Percentiles rank a stretch among this genome's conserved stretches.
Conservation (phyloP, 192 early-diverging fungal species). For the Coemansia sp. region DNA sequence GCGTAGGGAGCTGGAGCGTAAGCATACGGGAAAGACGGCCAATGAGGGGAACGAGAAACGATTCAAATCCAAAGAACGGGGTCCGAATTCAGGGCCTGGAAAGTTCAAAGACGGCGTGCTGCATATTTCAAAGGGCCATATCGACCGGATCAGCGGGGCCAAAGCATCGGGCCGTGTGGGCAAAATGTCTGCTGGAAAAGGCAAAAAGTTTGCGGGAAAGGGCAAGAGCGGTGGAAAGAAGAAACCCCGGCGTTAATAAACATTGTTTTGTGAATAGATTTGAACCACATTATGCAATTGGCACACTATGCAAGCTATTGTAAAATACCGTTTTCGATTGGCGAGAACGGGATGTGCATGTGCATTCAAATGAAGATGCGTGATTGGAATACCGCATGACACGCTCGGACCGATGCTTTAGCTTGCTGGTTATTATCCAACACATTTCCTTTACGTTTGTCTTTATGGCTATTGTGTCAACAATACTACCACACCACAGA, state of each 20-base stretch:
- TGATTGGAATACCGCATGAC: conserved; percentile 1
- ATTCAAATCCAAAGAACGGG: conserved; percentile 14
- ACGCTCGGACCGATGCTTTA: background rate
- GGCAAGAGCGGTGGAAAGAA: conserved; percentile 5
- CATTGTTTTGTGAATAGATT: background rate
- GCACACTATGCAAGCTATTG: background rate
- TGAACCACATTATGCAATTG: background rate
- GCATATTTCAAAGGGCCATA: conserved; percentile 40
- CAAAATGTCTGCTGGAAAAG: conserved; percentile 13
- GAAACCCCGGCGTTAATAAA: conserved; percentile 7
- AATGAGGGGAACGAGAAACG: conserved; percentile 1
- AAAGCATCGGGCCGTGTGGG: conserved; percentile 5
- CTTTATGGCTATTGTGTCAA: background rate
- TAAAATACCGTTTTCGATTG: background rate
- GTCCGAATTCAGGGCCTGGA: conserved; percentile 26
- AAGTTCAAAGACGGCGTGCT: conserved; percentile 42
- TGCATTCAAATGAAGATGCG: background rate
- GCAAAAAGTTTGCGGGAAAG: conserved; percentile 15
- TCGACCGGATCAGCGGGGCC: conserved; percentile 33
- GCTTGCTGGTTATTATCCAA: background rate
- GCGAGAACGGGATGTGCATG: background rate
- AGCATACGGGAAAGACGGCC: conserved; percentile 25
- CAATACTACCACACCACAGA: background rate
- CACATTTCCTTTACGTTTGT: background rate
- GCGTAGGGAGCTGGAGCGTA: conserved; percentile 32